Evolutionary conservation across 1,284 basidiomycete genomes (phyloP).

Genomic region (Caloboletus inedulis): DNA sequence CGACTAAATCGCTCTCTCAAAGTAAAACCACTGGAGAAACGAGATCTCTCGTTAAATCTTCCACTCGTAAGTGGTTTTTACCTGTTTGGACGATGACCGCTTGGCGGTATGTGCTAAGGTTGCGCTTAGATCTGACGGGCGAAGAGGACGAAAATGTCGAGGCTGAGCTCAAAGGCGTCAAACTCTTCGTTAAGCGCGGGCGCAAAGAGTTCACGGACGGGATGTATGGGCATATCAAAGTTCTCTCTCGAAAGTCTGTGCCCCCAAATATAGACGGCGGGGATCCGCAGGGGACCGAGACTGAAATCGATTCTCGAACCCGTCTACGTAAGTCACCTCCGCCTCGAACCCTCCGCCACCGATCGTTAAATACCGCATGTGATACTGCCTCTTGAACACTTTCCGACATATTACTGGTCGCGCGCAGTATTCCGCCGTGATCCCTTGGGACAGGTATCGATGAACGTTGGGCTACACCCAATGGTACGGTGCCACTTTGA

Average conservation of each 20-base stretch:
- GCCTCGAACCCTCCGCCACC: constrained; percentile 20
- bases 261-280: not conserved
- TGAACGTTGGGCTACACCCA: constrained; percentile 56
- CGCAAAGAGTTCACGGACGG: constrained; percentile 55
- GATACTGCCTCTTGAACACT: not conserved
- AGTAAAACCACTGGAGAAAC: not conserved
- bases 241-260: constrained; percentile 41
- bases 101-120: constrained; percentile 5
- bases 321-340: constrained; percentile 32
- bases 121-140: constrained; percentile 42
- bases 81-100: not conserved
- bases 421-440: constrained; percentile 61
- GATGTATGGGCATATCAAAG: constrained; percentile 58
- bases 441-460: constrained; percentile 61
- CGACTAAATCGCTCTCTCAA: constrained; percentile 3
- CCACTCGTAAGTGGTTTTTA: constrained; percentile 15
- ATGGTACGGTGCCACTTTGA: constrained; percentile 56
- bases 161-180: constrained; percentile 55
- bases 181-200: constrained; percentile 60
- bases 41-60: constrained; percentile 10
- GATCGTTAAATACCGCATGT: constrained; percentile 23
- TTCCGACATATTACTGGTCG: not conserved
- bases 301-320: constrained; percentile 19
- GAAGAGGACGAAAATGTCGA: constrained; percentile 59
- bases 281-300: constrained; percentile 2